A percentile compares a stretch with the other conserved stretches of the same genome.
These are phyloP conservation scores for Exobasidium rhododendri DNA, from an alignment of 1,284 basidiomycete species.

Conservation along the genomic window DNA sequence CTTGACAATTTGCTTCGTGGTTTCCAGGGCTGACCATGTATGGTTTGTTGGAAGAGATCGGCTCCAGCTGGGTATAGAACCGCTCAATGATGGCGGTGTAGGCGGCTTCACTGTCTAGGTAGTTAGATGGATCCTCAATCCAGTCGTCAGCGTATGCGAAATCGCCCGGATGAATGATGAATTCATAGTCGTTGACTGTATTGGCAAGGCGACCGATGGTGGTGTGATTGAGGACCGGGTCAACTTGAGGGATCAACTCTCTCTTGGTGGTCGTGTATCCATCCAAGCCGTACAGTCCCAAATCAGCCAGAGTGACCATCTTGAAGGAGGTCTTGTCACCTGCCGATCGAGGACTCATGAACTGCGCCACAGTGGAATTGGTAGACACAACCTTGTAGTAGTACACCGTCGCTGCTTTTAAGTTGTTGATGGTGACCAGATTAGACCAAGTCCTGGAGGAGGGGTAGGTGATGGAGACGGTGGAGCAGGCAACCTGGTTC, in stretches of 20 bases:
- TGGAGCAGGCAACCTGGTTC: constrained; percentile 20
- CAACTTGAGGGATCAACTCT: constrained; percentile 15
- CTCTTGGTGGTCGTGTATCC: constrained; percentile 14
- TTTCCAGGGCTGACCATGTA: constrained; percentile 40
- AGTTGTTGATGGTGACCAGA: constrained; percentile 24
- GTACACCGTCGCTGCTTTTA: constrained; percentile 32
- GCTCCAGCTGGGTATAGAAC: constrained; percentile 53
- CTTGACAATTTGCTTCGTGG: constrained; percentile 32
- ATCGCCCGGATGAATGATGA: constrained; percentile 31
- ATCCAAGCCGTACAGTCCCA: constrained; percentile 17
- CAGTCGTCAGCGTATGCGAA: constrained; percentile 56
- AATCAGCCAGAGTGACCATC: constrained; percentile 13
- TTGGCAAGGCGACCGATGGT: constrained; percentile 17
- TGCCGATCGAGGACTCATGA: constrained; percentile 11
- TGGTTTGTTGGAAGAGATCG: constrained; percentile 45
- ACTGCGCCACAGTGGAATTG: constrained; percentile 13
- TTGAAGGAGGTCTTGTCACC: constrained; percentile 19
- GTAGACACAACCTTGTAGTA: constrained; percentile 31
- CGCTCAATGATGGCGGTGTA: constrained; percentile 53
- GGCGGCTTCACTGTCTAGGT: constrained; percentile 8
- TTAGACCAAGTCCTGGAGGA: constrained; percentile 39
- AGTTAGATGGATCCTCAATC: constrained; percentile 13
- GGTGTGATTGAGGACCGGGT: constrained; percentile 18
- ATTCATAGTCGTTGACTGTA: constrained; percentile 11
- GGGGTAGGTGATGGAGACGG: constrained; percentile 29